Evolutionary conservation across 257 asterid genomes (phyloP), one percentile per base, ranked within the genome.

Genomic region (Eucommia ulmoides): DNA sequence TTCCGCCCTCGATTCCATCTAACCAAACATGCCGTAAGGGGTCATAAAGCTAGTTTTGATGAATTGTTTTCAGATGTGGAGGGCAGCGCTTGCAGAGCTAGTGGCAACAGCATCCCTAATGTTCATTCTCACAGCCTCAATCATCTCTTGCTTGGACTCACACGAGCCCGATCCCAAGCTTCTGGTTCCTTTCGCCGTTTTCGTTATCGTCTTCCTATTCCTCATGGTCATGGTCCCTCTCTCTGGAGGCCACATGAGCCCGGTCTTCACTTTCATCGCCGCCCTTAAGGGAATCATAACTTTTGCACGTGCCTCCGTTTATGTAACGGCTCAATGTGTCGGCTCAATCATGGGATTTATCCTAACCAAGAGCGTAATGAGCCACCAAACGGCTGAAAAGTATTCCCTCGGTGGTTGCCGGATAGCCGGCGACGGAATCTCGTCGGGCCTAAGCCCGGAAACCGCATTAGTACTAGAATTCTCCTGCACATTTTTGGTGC

Each of bases 31-130:
- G 12, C 12, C 38, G 1, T 29, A 29, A 29, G 38, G 12, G 12
- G 12, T 29, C 12, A 6, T 14, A 8, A 0, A 8, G 0, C 12
- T 35, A 2, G n/a, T 35, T 35, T 35, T 18, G n/a, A n/a, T n/a
- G n/a, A n/a, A n/a, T n/a, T 35, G 11, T 18, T 42, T 38, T 42
- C 48, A 42, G 48, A 42, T 42, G 48, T 42, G 48, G 48, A 42
- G 48, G 19, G 48, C 20, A 42, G 48, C 48, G 19, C 21, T 42
- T 8, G 19, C 21, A 16, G 48, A 42, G 21, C 19, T 42, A 16
- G 20, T 42, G 9, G 20, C 48, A 42, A 42, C 48, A 2, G 48
- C 48, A 0, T 6, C 21, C 7, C 48, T 42, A 6, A 42, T 42
- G 21, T 42, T 42, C 48, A 42, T 21, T 42, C 48, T 42, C 48